phyloP scores from a whole-genome alignment of 2,329 filamentous ascomycete genomes.

The Xylariomycetidae sp. region DNA sequence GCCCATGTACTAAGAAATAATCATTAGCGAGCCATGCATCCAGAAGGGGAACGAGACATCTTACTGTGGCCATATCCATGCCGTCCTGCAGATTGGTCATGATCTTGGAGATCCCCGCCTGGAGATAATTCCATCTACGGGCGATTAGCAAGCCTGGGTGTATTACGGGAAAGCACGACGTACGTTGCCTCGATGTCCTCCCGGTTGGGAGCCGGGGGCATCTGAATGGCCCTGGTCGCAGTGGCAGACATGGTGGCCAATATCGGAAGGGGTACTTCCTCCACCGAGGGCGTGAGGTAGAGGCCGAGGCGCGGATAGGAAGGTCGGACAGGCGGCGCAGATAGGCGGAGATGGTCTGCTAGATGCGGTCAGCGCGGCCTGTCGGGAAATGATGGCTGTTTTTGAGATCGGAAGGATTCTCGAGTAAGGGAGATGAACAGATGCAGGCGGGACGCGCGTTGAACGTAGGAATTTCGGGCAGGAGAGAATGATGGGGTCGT shows the following conservation, averaged over 20 bases:
- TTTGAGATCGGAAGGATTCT: neutral
- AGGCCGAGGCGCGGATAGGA: too few relatives aligned
- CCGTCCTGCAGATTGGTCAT: conserved; percentile 90
- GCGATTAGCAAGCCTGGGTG: conserved; percentile 15
- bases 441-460: too few relatives aligned
- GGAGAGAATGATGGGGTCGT: too few relatives aligned
- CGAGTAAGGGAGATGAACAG: neutral
- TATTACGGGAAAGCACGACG: conserved; percentile 9
- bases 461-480: too few relatives aligned
- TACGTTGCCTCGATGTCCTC: conserved; percentile 56
- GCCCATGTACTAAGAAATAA: conserved; percentile 71
- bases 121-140: conserved; percentile 80
- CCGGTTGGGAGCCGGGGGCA: conserved; percentile 56
- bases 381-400: neutral
- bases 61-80: conserved; percentile 84
- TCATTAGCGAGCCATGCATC: conserved; percentile 8
- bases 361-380: neutral
- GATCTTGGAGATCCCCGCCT: conserved; percentile 83
- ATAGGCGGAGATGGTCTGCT: conserved; percentile 3
- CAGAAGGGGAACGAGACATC: conserved; percentile 20
- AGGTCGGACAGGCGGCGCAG: too few relatives aligned
- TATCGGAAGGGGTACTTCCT: conserved; percentile 6
- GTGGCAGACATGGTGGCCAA: conserved; percentile 25
- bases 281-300: conserved; percentile 7
- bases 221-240: conserved; percentile 34